These are phyloP conservation scores for Monosporascus ibericus DNA, from an alignment of 2,329 filamentous ascomycete species.

Conservation along the genomic window DNA sequence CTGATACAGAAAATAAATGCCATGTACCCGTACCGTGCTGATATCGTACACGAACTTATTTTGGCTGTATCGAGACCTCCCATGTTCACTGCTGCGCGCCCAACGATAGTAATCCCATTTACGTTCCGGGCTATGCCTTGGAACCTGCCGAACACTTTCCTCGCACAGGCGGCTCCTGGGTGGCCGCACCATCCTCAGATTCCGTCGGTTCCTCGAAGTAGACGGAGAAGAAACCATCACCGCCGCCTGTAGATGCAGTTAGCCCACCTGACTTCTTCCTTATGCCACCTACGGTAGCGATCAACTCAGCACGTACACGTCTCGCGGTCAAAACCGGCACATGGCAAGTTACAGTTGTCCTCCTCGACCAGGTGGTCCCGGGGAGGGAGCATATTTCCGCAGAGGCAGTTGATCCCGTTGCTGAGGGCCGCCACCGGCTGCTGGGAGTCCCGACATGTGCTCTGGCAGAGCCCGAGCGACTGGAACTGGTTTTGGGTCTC, in stretches of 20 bases:
- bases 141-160: too few relatives aligned
- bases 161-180: too few relatives aligned
- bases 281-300: neutral
- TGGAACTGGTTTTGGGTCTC: constrained; percentile 5
- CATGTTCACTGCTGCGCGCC: too few relatives aligned
- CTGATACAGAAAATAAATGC: too few relatives aligned
- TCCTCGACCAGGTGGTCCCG: constrained; percentile 5
- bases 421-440: constrained; percentile 6
- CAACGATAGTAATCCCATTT: too few relatives aligned
- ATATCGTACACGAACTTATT: too few relatives aligned
- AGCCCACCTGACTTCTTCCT: neutral
- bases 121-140: too few relatives aligned
- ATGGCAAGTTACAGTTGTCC: constrained; percentile 8
- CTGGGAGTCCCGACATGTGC: neutral
- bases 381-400: constrained; percentile 8
- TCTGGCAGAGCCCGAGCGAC: constrained; percentile 6
- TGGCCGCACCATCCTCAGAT: neutral
- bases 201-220: neutral
- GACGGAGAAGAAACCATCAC: constrained; percentile 9
- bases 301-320: constrained; percentile 5
- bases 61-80: too few relatives aligned
- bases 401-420: constrained; percentile 15
- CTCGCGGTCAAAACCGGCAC: constrained; percentile 5
- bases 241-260: constrained; percentile 5
- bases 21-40: too few relatives aligned